phyloP scores from a whole-genome alignment of 805 yeast genomes.

The Yarrowia sp. region DNA sequence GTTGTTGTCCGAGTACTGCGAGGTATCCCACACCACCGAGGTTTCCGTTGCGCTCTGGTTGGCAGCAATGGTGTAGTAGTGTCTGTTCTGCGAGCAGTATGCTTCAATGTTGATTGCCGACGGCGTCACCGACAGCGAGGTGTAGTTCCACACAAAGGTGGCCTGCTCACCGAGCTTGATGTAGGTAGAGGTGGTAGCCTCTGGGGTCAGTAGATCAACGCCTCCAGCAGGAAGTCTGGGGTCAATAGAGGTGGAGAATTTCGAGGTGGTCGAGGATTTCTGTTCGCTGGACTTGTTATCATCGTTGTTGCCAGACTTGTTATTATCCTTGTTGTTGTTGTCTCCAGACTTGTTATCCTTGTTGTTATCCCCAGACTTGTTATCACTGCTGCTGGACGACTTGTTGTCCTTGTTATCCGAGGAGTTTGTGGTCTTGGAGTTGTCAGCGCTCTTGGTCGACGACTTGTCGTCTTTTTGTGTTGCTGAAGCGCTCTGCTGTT shows the following conservation, averaged over 20 bases:
- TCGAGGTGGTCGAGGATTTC: constrained; percentile 42
- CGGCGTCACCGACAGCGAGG: constrained; percentile 51
- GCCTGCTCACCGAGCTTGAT: constrained; percentile 52
- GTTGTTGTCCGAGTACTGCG: constrained; percentile 44
- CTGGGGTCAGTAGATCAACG: constrained; percentile 49
- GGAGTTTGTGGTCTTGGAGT: constrained; percentile 12
- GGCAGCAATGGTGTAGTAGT: constrained; percentile 51
- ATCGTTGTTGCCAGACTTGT: constrained; percentile 15
- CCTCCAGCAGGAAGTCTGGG: constrained; percentile 52
- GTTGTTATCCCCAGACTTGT: neutral
- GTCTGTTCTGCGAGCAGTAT: constrained; percentile 50
- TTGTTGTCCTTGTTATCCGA: constrained; percentile 11
- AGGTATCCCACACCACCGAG: constrained; percentile 51
- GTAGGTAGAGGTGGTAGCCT: constrained; percentile 50
- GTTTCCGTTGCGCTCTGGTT: constrained; percentile 48
- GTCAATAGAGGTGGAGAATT: constrained; percentile 47
- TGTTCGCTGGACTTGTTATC: constrained; percentile 21
- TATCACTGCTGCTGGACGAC: neutral
- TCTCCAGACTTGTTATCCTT: constrained; percentile 13
- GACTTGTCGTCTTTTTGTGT: constrained; percentile 27
- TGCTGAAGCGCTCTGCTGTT: constrained; percentile 17
- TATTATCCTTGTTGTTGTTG: constrained; percentile 14
- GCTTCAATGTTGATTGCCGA: constrained; percentile 52
- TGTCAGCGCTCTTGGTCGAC: neutral
- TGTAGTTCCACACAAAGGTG: constrained; percentile 54